Conservation (phyloP, 345 rosid genomes). For the Trapa bicornis region DNA sequence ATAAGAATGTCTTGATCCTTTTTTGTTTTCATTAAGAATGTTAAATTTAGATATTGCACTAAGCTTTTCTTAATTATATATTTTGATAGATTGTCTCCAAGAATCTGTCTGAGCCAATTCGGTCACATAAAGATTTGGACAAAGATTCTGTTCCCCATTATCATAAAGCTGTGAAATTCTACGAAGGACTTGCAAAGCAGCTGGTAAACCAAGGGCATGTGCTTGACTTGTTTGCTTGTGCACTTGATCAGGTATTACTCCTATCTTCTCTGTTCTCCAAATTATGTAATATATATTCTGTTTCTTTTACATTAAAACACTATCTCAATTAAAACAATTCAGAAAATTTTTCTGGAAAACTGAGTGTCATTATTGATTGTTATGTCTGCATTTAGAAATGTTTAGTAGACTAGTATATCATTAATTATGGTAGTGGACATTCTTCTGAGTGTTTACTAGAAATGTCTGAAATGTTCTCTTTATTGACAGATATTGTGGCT, state of each 20-base stretch:
- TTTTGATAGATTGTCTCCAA: constrained; percentile 62
- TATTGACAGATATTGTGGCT: no score
- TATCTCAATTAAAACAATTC: background rate
- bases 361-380: background rate
- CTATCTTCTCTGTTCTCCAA: background rate
- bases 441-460: background rate
- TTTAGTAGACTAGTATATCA: background rate
- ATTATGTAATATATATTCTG: background rate
- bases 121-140: constrained; percentile 89
- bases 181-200: constrained; percentile 69
- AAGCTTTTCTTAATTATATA: background rate
- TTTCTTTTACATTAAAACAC: background rate
- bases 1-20: background rate
- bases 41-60: background rate
- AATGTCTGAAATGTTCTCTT: no score
- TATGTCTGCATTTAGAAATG: background rate
- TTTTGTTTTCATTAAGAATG: background rate
- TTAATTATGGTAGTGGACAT: background rate
- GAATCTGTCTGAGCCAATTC: constrained; percentile 80
- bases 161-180: constrained; percentile 73
- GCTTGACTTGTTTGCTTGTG: constrained; percentile 89
- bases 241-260: constrained; percentile 69
- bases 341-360: background rate
- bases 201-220: constrained; percentile 98
- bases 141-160: constrained; percentile 73